phyloP scores from a whole-genome alignment of 768 basidiomycete genomes.

The Suillus americanus region DNA sequence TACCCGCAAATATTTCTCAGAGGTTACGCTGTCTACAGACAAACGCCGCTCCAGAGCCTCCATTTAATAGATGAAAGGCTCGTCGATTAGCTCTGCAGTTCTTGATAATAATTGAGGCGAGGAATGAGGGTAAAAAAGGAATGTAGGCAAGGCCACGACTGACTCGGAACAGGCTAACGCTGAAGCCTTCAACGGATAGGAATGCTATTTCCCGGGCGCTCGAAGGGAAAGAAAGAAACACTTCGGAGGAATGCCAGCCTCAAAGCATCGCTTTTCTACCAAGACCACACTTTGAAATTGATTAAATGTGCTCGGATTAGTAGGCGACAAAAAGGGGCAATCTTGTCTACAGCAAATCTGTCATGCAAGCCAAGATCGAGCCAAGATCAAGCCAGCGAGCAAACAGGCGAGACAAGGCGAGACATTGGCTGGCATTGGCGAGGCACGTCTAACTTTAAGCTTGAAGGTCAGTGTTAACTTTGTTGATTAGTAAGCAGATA shows the following conservation, averaged over 20 bases:
- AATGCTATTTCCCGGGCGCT: too few species aligned
- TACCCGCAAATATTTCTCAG: conserved; percentile 35
- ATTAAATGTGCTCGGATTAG: neutral
- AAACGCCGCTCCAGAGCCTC: neutral
- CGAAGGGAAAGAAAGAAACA: neutral
- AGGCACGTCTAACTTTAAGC: neutral
- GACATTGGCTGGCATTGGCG: neutral
- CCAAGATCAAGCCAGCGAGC: neutral
- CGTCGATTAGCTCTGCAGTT: neutral
- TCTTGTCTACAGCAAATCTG: neutral
- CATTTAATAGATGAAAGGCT: neutral
- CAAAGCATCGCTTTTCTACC: neutral
- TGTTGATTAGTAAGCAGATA: neutral
- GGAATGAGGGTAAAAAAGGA: neutral
- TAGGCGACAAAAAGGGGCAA: neutral
- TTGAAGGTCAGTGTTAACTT: neutral
- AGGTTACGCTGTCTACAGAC: neutral
- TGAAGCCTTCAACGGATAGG: neutral
- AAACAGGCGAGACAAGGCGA: neutral
- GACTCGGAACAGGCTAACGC: neutral
- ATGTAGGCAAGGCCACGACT: neutral
- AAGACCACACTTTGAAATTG: neutral
- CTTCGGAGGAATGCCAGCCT: neutral
- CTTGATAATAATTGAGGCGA: neutral
- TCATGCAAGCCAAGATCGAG: neutral